Evolutionary conservation across 2,329 filamentous ascomycete genomes (phyloP), one percentile per base, ranked within the genome.

Genomic region (Sporothrix humicola): DNA sequence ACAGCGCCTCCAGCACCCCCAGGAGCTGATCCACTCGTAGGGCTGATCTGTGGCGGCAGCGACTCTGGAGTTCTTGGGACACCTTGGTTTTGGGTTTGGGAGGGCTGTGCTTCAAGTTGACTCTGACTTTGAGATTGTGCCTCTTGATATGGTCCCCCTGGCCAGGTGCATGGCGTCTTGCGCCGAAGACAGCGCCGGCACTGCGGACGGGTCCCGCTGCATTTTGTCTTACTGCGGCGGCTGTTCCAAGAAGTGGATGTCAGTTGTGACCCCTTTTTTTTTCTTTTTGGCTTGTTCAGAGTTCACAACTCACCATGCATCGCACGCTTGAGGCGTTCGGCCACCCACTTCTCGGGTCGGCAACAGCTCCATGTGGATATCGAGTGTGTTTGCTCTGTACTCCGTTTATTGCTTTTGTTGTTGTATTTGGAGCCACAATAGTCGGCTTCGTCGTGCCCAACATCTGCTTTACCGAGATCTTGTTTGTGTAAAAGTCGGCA

Each of bases 211-310:
- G 42, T 42, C 23, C 72, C 72, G 42, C 26, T 50, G 63, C 72
- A 73, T 10, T 68, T 58, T 10, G 68, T 70, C 48, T 73, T 73
- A 42, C 72, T 54, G 10, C 37, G 10, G 44, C 72, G 72, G 63
- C 72, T 73, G 66, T n/a, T 42, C 31, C 31, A 37, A 37, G 4
- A 7, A 37, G 31, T 37, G 4, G 31, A 37, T 37, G 31, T 37
- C 31, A 37, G n/a, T n/a, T n/a, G n/a, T n/a, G n/a, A n/a, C n/a
- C n/a, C n/a, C n/a, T n/a, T n/a, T n/a, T n/a, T n/a, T n/a, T n/a
- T n/a, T n/a, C n/a, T n/a, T n/a, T n/a, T n/a, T n/a, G n/a, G n/a
- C n/a, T n/a, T 37, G 31, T 6, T 37, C 4, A 37, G 5, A 54
- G 20, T 12, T 4, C 10, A 12, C 13, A 2, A 52, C 65, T 52